These are phyloP conservation scores for Neolentinus lepideus DNA, from an alignment of 1,284 basidiomycete species.

Conservation along the genomic window DNA sequence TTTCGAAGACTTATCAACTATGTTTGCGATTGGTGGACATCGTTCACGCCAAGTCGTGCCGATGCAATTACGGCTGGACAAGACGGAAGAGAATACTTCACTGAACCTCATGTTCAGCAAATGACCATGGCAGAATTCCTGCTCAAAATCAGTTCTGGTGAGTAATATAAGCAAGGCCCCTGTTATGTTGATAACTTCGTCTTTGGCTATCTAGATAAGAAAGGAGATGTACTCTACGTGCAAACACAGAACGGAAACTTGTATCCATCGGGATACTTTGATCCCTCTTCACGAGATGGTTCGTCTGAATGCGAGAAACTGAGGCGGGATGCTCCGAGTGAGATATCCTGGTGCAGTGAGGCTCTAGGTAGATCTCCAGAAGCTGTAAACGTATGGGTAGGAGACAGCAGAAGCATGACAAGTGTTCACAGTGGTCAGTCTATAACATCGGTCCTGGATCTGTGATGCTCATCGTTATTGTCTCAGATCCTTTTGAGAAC, in stretches of 20 bases:
- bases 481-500: constrained; percentile 85
- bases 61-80: constrained; percentile 64
- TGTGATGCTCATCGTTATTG: constrained; percentile 2
- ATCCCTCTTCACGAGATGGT: constrained; percentile 19
- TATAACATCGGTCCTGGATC: neutral
- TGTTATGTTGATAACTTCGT: neutral
- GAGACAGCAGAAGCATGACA: constrained; percentile 67
- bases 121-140: constrained; percentile 64
- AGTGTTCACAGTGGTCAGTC: constrained; percentile 76
- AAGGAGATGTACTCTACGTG: constrained; percentile 58
- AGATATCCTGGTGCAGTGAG: constrained; percentile 69
- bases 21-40: neutral
- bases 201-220: neutral
- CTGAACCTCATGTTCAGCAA: constrained; percentile 64
- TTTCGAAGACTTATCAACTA: neutral
- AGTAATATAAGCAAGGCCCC: constrained; percentile 15
- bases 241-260: constrained; percentile 92
- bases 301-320: constrained; percentile 58
- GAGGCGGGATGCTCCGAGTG: constrained; percentile 53
- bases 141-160: constrained; percentile 30
- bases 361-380: constrained; percentile 78
- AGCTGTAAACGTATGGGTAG: constrained; percentile 91
- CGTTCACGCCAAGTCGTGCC: constrained; percentile 45
- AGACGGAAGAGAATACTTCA: constrained; percentile 63
- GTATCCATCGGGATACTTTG: constrained; percentile 42